A percentile compares a stretch with the other conserved stretches of the same genome.
Conservation (phyloP, 306 rosid genomes). For the Quercus bicolor region DNA sequence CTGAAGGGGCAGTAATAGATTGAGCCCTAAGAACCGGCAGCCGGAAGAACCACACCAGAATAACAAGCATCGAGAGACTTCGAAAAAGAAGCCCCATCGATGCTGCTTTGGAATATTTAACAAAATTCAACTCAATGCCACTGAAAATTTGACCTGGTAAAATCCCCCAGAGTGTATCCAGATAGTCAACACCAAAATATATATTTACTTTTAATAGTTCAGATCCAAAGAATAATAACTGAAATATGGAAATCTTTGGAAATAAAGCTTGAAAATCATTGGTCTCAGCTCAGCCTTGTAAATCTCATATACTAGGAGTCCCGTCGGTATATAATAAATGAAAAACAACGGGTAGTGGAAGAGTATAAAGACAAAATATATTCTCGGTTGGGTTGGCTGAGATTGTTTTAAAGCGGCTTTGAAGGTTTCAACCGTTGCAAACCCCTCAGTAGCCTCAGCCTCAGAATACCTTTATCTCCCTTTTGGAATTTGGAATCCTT, state of each 20-base stretch:
- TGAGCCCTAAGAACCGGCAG: conserved; percentile 45
- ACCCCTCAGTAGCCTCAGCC: conserved; percentile 4
- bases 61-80: conserved; percentile 46
- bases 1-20: conserved; percentile 24
- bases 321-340: conserved; percentile 35
- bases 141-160: conserved; percentile 1
- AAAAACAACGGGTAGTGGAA: conserved; percentile 22
- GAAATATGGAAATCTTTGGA: conserved; percentile 24
- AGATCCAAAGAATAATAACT: conserved; percentile 26
- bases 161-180: conserved; percentile 21
- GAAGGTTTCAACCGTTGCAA: conserved; percentile 68
- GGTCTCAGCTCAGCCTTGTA: conserved; percentile 8
- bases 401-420: conserved; percentile 46
- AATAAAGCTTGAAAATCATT: conserved; percentile 20
- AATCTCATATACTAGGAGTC: conserved; percentile 28
- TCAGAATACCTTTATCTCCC: conserved; percentile 29
- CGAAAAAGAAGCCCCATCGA: conserved; percentile 62
- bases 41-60: conserved; percentile 39
- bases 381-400: conserved; percentile 6
- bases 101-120: conserved; percentile 28
- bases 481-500: conserved; percentile 48
- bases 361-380: conserved; percentile 26
- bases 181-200: conserved; percentile 17
- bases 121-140: conserved; percentile 38
- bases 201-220: not conserved